These are phyloP conservation scores for Logfia minima DNA, from an alignment of 129 eudicot genomes.

Conservation along the genomic window DNA sequence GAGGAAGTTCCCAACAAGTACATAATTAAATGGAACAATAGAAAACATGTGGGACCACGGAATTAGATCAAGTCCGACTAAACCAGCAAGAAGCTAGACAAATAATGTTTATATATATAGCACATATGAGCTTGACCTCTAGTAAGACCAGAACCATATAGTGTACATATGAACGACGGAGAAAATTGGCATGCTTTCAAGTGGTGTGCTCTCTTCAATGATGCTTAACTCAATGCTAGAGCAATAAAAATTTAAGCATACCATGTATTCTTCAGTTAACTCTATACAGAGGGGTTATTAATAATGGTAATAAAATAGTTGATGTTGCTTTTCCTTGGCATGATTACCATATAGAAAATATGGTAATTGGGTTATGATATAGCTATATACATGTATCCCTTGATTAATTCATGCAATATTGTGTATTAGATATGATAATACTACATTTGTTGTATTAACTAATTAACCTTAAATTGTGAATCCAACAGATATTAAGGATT, in stretches of 20 bases:
- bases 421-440: neutral
- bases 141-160: neutral
- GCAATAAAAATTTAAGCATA: neutral
- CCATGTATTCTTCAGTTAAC: neutral
- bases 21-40: too few species aligned
- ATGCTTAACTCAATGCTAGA: neutral
- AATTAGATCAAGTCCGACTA: neutral
- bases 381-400: neutral
- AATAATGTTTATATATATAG: neutral
- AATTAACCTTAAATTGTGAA: neutral
- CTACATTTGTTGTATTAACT: neutral
- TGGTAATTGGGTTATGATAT: neutral
- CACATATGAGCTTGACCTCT: conserved; percentile 5
- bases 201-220: neutral
- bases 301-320: neutral
- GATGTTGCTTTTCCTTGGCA: neutral
- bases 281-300: neutral
- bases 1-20: neutral
- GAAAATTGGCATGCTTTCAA: neutral
- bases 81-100: neutral
- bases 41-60: neutral
- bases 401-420: neutral
- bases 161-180: neutral
- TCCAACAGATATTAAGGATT: neutral
- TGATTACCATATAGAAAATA: neutral